A percentile compares a stretch with the other conserved stretches of the same genome.
These are phyloP conservation scores for Vigna reflexopilosa DNA, from an alignment of 306 rosid genomes.

Conservation along the genomic window DNA sequence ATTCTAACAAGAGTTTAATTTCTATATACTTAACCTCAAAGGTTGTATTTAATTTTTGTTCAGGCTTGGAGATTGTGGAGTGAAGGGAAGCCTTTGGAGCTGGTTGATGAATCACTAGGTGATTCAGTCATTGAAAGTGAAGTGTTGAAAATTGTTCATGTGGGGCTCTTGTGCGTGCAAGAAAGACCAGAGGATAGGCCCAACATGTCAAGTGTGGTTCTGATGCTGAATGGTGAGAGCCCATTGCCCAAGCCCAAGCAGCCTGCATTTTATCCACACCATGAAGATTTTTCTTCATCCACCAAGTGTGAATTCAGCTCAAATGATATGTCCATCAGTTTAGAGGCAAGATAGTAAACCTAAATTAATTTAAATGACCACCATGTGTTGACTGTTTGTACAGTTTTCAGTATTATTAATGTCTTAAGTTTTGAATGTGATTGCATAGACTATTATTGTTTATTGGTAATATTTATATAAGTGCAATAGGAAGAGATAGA, in stretches of 20 bases:
- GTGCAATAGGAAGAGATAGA: no score
- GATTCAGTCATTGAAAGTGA: not conserved
- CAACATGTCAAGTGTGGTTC: slow-evolving; percentile 38
- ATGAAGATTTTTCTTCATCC: not conserved
- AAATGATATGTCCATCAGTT: slow-evolving; percentile 25
- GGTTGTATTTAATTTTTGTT: no score
- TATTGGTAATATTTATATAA: not conserved
- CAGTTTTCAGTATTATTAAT: not conserved
- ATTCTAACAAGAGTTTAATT: no score
- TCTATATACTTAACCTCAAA: no score
- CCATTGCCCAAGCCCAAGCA: slow-evolving; percentile 19
- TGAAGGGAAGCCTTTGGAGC: slow-evolving; percentile 32
- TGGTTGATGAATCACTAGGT: not conserved
- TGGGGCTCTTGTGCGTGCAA: slow-evolving; percentile 44
- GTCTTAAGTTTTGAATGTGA: not conserved
- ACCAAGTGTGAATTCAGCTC: not conserved
- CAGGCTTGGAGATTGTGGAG: slow-evolving; percentile 49
- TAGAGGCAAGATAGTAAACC: slow-evolving; percentile 42
- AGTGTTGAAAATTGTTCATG: not conserved
- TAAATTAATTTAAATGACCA: not conserved
- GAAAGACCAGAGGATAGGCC: slow-evolving; percentile 46
- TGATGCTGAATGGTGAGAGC: slow-evolving; percentile 46
- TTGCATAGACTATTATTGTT: not conserved
- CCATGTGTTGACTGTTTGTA: no score
- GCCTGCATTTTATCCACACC: slow-evolving; percentile 42